Percentiles rank a stretch among this genome's conserved stretches.
Evolutionary conservation across 2,329 filamentous ascomycete species (phyloP).

Genomic region (Tolypocladium album): DNA sequence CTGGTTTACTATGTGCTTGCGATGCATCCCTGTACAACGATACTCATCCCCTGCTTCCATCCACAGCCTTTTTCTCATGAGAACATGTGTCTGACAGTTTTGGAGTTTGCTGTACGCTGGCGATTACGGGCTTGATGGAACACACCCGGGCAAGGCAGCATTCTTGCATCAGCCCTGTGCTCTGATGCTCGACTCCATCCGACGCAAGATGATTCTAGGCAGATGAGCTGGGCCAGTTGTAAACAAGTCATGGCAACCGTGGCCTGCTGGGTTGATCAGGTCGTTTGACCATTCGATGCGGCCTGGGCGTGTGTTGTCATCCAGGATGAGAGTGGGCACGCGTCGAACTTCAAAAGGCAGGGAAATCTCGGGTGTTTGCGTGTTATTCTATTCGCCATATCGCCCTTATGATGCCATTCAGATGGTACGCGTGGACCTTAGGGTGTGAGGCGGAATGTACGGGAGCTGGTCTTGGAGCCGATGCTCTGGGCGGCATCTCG

Average conservation of each 20-base stretch:
- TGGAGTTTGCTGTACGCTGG: not conserved
- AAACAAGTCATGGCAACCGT: too few relatives aligned
- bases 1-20: not conserved
- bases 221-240: not conserved
- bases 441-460: not conserved
- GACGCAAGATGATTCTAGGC: not conserved
- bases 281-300: not conserved
- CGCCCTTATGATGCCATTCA: not conserved
- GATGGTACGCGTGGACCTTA: not conserved
- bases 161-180: not conserved
- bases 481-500: not conserved
- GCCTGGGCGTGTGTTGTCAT: not conserved
- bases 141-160: not conserved
- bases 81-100: not conserved
- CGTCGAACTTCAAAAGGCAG: not conserved
- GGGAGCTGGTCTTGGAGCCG: not conserved
- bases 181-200: not conserved
- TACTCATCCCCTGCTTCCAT: not conserved
- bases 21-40: not conserved
- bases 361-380: not conserved
- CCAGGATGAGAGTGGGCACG: constrained; percentile 1
- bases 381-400: not conserved
- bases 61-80: not conserved
- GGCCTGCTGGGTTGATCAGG: not conserved
- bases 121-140: not conserved